Conservation (phyloP, 345 rosid genomes). For the Triadica sebifera region DNA sequence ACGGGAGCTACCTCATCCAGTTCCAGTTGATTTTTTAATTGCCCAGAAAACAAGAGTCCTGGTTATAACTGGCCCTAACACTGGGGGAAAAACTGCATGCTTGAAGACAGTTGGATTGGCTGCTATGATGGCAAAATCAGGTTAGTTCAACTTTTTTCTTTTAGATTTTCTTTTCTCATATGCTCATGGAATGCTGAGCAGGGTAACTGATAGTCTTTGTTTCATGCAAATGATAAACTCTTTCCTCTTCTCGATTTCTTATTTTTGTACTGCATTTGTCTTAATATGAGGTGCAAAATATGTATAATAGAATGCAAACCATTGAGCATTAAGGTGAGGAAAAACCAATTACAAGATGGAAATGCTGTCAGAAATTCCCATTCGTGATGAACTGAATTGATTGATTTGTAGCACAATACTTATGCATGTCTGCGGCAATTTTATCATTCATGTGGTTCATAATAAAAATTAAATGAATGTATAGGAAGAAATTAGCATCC, state of each 20-base stretch:
- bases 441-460: background rate
- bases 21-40: slow-evolving; percentile 77
- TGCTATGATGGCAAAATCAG: slow-evolving; percentile 95
- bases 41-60: slow-evolving; percentile 64
- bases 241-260: too few relatives aligned
- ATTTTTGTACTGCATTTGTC: too few relatives aligned
- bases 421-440: background rate
- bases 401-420: background rate
- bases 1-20: slow-evolving; percentile 53
- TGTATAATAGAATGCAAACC: background rate
- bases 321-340: background rate
- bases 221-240: background rate
- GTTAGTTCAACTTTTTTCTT: slow-evolving; percentile 30
- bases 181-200: background rate
- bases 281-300: background rate
- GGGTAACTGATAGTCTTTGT: background rate
- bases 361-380: background rate
- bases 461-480: background rate
- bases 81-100: slow-evolving; percentile 94
- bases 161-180: background rate
- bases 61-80: slow-evolving; percentile 91
- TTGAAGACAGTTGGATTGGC: slow-evolving; percentile 92
- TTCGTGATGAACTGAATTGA: background rate
- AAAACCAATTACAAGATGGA: slow-evolving; percentile 2
- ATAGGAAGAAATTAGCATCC: background rate